Percentiles rank a stretch among this genome's conserved stretches.
These are phyloP conservation scores for Cutaneotrichosporon daszewskae DNA, from an alignment of 1,284 basidiomycete species.

Conservation along the genomic window DNA sequence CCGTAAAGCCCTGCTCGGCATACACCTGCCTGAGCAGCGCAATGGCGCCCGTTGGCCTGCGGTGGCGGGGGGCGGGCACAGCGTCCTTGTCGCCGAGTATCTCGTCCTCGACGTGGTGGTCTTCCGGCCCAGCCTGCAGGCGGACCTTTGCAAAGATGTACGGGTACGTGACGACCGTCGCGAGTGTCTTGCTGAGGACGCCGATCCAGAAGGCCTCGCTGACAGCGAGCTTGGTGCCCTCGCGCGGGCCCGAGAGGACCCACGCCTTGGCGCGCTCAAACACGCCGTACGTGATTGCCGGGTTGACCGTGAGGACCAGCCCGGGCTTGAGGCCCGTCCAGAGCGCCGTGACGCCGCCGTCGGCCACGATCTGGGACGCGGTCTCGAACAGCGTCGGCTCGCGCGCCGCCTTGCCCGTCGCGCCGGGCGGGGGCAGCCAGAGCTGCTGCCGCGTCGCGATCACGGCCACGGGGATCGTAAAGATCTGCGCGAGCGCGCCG, in stretches of 20 bases:
- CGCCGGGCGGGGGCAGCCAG: conserved; percentile 45
- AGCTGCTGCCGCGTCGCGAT: conserved; percentile 97
- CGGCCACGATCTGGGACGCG: conserved; percentile 79
- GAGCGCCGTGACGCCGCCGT: conserved; percentile 84
- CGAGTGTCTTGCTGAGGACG: conserved; percentile 91
- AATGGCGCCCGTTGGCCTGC: conserved; percentile 26
- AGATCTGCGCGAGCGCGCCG: conserved; percentile 91
- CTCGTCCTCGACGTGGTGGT: conserved; percentile 12
- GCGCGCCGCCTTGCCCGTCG: conserved; percentile 19
- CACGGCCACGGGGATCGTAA: conserved; percentile 96
- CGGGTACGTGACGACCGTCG: conserved; percentile 71
- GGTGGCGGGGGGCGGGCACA: conserved; percentile 6
- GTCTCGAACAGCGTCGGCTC: conserved; percentile 55
- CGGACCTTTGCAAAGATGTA: conserved; percentile 72
- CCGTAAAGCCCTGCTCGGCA: conserved; percentile 66
- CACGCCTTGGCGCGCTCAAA: conserved; percentile 80
- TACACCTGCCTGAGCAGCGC: conserved; percentile 64
- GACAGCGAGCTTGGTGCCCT: conserved; percentile 50
- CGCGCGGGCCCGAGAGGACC: conserved; percentile 41
- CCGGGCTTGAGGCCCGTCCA: conserved; percentile 93
- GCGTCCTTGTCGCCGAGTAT: conserved; percentile 4
- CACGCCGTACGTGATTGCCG: conserved; percentile 95
- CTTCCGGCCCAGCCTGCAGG: conserved; percentile 65
- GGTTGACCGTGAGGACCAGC: conserved; percentile 90
- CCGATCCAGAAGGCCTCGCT: conserved; percentile 79